Percentiles rank a stretch among this genome's conserved stretches.
Conservation (phyloP, 345 rosid species). For the Theobroma cacao region DNA sequence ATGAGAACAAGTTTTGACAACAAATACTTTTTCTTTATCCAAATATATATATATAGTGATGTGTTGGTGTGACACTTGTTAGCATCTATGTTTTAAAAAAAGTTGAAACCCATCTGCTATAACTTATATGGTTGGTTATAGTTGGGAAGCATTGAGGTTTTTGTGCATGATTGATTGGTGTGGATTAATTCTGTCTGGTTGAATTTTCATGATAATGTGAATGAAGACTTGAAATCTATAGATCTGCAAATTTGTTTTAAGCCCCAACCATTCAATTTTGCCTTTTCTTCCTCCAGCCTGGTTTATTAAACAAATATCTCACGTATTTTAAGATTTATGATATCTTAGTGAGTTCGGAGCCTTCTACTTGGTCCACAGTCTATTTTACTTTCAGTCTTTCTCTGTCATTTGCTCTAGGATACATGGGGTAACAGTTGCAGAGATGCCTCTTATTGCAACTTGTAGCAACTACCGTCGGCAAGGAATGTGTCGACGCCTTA, state of each 20-base stretch:
- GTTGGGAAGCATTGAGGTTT: neutral
- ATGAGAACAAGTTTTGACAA: neutral
- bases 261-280: neutral
- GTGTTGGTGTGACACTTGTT: neutral
- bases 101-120: neutral
- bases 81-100: neutral
- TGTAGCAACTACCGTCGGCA: slow-evolving; percentile 82
- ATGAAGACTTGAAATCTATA: neutral
- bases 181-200: neutral
- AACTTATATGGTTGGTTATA: neutral
- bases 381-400: neutral
- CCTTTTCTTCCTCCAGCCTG: neutral
- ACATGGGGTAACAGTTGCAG: slow-evolving; percentile 81
- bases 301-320: neutral
- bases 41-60: too few relatives aligned
- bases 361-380: neutral
- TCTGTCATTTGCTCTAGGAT: slow-evolving; percentile 40
- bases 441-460: slow-evolving; percentile 98
- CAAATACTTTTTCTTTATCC: neutral
- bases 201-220: neutral
- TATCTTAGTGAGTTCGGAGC: neutral
- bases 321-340: neutral
- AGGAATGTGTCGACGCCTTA: slow-evolving; percentile 87
- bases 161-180: neutral
- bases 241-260: neutral